Percentiles rank a stretch among this genome's conserved stretches.
Conservation (phyloP, 306 rosid species). For the Arachis stenosperma region DNA sequence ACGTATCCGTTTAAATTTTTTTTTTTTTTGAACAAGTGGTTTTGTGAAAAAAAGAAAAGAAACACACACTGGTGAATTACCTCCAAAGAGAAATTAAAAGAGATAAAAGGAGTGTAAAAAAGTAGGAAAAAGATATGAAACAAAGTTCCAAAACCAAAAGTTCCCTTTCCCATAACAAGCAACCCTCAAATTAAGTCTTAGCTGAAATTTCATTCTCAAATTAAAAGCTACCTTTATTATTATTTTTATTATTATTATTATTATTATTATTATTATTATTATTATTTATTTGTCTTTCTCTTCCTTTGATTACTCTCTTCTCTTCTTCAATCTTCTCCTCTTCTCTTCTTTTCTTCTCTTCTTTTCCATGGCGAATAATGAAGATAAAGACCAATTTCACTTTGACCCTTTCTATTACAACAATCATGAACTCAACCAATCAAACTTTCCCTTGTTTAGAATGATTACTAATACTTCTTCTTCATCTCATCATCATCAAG, state of each 20-base stretch:
- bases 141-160: constrained; percentile 49
- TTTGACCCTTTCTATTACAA: constrained; percentile 65
- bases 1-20: too few species aligned
- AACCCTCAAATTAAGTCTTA: constrained; percentile 46
- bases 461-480: constrained; percentile 17
- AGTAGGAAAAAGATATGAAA: constrained; percentile 14
- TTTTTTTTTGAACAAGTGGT: too few species aligned
- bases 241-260: background rate
- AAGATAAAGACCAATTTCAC: constrained; percentile 33
- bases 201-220: constrained; percentile 50
- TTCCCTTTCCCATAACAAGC: constrained; percentile 52
- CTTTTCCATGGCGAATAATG: constrained; percentile 55
- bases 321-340: background rate
- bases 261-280: too few species aligned
- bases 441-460: constrained; percentile 51
- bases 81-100: constrained; percentile 21
- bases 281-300: constrained; percentile 24
- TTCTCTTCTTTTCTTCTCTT: background rate
- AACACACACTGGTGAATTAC: constrained; percentile 30
- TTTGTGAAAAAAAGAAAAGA: constrained; percentile 14
- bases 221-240: constrained; percentile 28
- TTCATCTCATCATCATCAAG: constrained; percentile 51
- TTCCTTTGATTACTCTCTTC: background rate
- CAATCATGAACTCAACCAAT: constrained; percentile 50
- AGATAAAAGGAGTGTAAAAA: too few species aligned